Evolutionary conservation across 2,329 filamentous ascomycete genomes (phyloP), one percentile per base, ranked within the genome.

Genomic region (Venturia oleaginea): DNA sequence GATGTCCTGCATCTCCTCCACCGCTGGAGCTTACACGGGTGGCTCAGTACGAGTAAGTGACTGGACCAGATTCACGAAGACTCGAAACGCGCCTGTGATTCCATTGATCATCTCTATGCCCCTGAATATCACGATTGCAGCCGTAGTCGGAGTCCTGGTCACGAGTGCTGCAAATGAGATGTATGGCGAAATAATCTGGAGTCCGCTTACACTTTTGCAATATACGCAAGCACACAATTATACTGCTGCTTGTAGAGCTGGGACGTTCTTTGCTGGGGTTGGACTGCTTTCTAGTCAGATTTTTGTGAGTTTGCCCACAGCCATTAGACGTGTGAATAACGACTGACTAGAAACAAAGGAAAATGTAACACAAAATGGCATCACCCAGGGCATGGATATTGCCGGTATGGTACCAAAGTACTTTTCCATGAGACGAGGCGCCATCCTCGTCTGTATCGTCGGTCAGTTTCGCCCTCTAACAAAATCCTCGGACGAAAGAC

Each of bases 191-290:
- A 61, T 68, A 34, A 61, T 68, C 27, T 71, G 70, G 69, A 61
- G 27, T 48, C 70, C 70, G 1, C 66, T 70, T 27, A 65, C 67
- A 34, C 66, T 71, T 32, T 65, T 71, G 2, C 65, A 68, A 30
- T 66, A 57, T 43, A 59, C 71, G 2, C 69, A 70, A 42, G 48
- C 68, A 15, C 64, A 65, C 0, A 64, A 67, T 24, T 67, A 69
- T 19, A 68, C 67, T 1, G 63, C 71, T 2, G 65, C 65, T 15
- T 65, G 66, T 32, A 66, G 71, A n/a, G 71, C 71, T 1, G 71
- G 70, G 1, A 70, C 68, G 3, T 73, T 73, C 62, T 73, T 72
- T 64, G 70, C 70, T 4, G 71, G 70, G 2, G n/a, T 71, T 11
- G 71, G 71, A 4, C 68, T 72, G 27, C 66, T 72, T 40, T 66